Evolutionary conservation across 257 asterid species (phyloP).

Genomic region (Craterostigma plantagineum): DNA sequence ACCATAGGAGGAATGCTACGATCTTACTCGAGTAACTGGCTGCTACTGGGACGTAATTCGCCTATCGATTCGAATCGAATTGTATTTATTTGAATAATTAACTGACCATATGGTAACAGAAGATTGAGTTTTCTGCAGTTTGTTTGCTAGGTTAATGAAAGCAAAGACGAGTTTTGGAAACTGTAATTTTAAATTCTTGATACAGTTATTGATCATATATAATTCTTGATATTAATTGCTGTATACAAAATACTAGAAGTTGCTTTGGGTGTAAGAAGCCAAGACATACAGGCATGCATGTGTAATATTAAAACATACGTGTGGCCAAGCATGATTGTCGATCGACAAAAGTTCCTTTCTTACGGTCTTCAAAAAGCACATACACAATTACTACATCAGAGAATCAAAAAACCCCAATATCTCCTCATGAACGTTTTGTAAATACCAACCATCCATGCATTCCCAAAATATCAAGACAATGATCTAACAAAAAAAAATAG

Average conservation of each 20-base stretch:
- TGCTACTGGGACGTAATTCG: neutral
- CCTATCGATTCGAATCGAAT: no score
- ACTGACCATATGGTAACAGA: neutral
- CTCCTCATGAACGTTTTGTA: no score
- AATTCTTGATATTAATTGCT: neutral
- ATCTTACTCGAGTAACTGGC: no score
- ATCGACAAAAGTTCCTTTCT: no score
- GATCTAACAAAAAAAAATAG: constrained; percentile 1
- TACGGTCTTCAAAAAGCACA: no score
- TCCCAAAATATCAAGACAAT: constrained; percentile 1
- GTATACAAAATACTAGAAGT: neutral
- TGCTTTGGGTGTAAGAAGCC: neutral
- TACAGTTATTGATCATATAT: neutral
- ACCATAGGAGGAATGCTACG: no score
- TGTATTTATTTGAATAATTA: no score
- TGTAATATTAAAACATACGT: no score
- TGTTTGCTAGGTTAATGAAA: neutral
- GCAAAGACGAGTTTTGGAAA: constrained; percentile 1
- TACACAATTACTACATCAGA: no score
- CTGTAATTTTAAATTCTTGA: neutral
- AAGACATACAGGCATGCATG: no score
- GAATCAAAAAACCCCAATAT: no score
- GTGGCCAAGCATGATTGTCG: no score
- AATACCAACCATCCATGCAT: neutral
- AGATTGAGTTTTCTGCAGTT: neutral